These are phyloP conservation scores for Metschnikowia continentalis DNA, from an alignment of 805 yeast genomes.

Conservation along the genomic window DNA sequence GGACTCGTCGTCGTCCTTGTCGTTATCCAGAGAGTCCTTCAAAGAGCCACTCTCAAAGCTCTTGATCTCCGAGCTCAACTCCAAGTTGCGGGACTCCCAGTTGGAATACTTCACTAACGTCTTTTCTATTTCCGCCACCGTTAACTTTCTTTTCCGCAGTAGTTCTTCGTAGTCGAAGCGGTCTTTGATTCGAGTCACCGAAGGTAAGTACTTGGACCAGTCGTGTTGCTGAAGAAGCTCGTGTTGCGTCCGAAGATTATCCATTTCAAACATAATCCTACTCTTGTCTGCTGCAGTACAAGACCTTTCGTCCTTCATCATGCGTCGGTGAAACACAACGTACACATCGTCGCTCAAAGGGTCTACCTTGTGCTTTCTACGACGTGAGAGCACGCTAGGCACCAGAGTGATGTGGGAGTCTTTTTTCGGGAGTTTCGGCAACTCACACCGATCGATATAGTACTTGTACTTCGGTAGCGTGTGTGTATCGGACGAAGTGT, in stretches of 20 bases:
- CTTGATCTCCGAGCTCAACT: constrained; percentile 24
- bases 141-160: constrained; percentile 45
- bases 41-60: background rate
- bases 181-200: constrained; percentile 49
- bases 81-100: constrained; percentile 34
- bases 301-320: constrained; percentile 62
- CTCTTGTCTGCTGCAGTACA: constrained; percentile 54
- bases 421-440: background rate
- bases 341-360: constrained; percentile 46
- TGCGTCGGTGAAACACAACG: constrained; percentile 48
- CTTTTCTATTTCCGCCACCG: constrained; percentile 45
- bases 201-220: constrained; percentile 46
- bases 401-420: background rate
- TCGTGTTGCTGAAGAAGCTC: constrained; percentile 37
- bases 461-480: constrained; percentile 10
- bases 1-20: constrained; percentile 22
- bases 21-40: constrained; percentile 17
- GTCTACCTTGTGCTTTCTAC: constrained; percentile 21
- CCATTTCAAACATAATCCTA: constrained; percentile 53
- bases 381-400: constrained; percentile 17
- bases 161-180: constrained; percentile 47
- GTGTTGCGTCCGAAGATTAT: constrained; percentile 44
- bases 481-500: constrained; percentile 1
- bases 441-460: constrained; percentile 10
- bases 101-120: constrained; percentile 33